Evolutionary conservation across 1,139 yeast species (phyloP).

Genomic region (Candida anutae): DNA sequence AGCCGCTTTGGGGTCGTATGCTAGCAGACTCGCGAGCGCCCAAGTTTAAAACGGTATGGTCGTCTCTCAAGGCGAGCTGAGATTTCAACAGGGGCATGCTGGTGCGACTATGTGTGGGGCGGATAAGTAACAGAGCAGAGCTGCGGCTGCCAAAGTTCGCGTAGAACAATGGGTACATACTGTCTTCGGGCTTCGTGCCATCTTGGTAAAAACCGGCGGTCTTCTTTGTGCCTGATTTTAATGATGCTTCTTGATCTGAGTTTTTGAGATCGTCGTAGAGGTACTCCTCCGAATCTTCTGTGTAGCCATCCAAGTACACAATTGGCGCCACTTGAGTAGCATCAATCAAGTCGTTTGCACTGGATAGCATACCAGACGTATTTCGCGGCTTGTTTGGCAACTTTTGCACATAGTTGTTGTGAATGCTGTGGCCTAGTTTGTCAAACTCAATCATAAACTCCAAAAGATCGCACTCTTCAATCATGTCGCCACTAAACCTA

Average conservation of each 20-base stretch:
- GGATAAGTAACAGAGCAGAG: not conserved
- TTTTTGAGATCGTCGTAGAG: no score
- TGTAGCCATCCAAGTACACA: no score
- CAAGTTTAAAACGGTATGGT: conserved; percentile 1
- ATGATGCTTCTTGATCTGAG: no score
- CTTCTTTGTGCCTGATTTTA: not conserved
- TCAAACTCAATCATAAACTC: conserved; percentile 40
- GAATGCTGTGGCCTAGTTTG: conserved; percentile 8
- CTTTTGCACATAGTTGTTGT: conserved; percentile 3
- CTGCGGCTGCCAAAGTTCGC: no score
- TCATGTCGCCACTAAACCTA: conserved; percentile 58
- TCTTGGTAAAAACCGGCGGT: not conserved
- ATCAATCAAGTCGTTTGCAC: no score
- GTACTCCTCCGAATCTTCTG: no score
- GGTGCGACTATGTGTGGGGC: conserved; percentile 1
- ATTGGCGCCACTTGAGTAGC: no score
- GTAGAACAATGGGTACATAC: no score
- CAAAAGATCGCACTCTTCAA: conserved; percentile 53
- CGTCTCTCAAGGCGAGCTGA: conserved; percentile 1
- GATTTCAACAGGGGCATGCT: not conserved
- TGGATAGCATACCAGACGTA: no score
- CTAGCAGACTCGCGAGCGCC: conserved; percentile 1
- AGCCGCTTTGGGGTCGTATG: conserved; percentile 5
- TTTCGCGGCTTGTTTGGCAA: no score
- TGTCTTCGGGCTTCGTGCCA: not conserved